Conservation (phyloP, 768 basidiomycete genomes). For the Gelatoporia subvermispora region DNA sequence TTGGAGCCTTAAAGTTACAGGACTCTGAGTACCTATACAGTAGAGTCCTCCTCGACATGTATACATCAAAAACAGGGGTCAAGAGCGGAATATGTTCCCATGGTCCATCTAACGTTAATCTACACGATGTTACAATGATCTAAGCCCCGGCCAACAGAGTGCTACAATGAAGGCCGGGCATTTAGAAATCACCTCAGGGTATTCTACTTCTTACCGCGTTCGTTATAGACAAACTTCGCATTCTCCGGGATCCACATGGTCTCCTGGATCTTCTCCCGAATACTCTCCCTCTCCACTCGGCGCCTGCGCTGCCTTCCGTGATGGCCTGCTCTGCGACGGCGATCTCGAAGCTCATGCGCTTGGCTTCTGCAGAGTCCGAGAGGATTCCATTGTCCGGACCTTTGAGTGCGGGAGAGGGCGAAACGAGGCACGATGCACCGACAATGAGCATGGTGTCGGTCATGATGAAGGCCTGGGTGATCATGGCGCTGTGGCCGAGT, state of each 20-base stretch:
- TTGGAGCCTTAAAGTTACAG: no score
- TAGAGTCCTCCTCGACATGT: no score
- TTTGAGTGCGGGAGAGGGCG: slow-evolving; percentile 67
- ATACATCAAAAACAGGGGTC: no score
- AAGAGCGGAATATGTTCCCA: no score
- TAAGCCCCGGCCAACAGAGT: no score
- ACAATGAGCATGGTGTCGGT: slow-evolving; percentile 89
- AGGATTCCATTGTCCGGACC: slow-evolving; percentile 70
- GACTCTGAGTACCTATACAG: no score
- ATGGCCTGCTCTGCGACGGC: slow-evolving; percentile 79
- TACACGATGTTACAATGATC: no score
- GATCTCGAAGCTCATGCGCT: slow-evolving; percentile 69
- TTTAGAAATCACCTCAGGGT: not conserved
- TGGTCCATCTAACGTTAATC: no score
- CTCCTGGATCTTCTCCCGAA: slow-evolving; percentile 44
- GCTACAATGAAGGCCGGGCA: no score
- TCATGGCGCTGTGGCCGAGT: slow-evolving; percentile 75
- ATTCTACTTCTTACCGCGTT: slow-evolving; percentile 30
- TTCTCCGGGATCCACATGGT: slow-evolving; percentile 66
- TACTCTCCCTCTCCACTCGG: slow-evolving; percentile 57
- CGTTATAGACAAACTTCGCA: slow-evolving; percentile 57
- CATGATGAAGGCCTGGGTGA: slow-evolving; percentile 56
- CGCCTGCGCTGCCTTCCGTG: slow-evolving; percentile 60
- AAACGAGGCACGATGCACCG: slow-evolving; percentile 68
- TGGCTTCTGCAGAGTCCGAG: slow-evolving; percentile 73